Evolutionary conservation across 345 rosid species (phyloP), one percentile per base, ranked within the genome.

Genomic region (Aethionema arabicum): DNA sequence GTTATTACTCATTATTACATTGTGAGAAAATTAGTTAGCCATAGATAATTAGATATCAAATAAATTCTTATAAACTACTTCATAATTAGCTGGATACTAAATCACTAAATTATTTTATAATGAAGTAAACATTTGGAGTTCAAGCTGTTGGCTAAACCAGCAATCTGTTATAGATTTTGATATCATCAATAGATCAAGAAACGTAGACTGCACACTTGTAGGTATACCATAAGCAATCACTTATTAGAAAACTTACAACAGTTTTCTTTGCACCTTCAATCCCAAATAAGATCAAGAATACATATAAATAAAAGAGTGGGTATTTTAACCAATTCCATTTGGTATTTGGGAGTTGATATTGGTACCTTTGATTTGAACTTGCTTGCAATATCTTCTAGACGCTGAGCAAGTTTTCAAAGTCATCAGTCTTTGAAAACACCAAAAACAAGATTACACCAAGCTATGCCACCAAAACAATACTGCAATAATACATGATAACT

Each of bases 271-370:
- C 63, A 49, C 86, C 90, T 81, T 91, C 95, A 44, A 88, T 80
- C 57, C 98, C 98, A 56, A 84, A 83, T 52, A 91, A 73, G 54
- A 92, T 86, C 66, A 91, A 81, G 82, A 86, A 85, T n/a, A n/a
- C n/a, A n/a, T 56, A 61, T 32, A 32, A 57, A 45, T 5, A 31
- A 53, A 29, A 68, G 14, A 67, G 36, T 31, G n/a, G n/a, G n/a
- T n/a, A n/a, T n/a, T n/a, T n/a, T 68, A 61, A 37, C 11, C 7
- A 44, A 45, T 33, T 45, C 36, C 30, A 44, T 27, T 7, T 10
- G 42, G 52, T 42, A 8, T 64, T 54, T 45, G 35, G 43, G 63
- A 52, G 44, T 35, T 38, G 10, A 42, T 49, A 38, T 15, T 41
- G 55, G 51, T 69, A 86, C 98, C 95, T 79, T 72, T 9, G 76